Base-by-base conservation (phyloP, 2,329 filamentous ascomycete genomes). In the Fusarium torulosum region DNA sequence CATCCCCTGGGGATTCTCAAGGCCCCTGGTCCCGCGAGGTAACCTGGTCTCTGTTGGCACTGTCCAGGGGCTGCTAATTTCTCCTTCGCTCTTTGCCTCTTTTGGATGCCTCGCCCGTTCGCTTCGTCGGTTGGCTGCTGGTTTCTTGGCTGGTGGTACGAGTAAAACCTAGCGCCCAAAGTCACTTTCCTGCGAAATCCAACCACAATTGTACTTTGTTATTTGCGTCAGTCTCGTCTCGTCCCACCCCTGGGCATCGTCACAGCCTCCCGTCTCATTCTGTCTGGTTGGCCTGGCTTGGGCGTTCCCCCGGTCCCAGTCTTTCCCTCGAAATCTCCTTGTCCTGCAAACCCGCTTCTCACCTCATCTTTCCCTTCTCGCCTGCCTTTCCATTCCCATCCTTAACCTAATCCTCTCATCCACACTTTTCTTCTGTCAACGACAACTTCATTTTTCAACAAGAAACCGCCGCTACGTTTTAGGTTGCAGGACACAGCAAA, bases 321-420 rank as follows among this genome's bases (percentile, higher is more conserved):
- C 58, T 58, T 59, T 43, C 45, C 65, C 65, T 69, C 65, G 51
- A 68, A 69, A 70, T 69, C 66, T 69, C 66, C 66, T 69, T 69
- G 66, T 59, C 61, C 42, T 67, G 37, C 46, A 53, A 58, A 66
- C 61, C 53, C 65, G 52, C 62, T 65, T 56, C 66, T 68, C 66
- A 68, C 66, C 66, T 69, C 66, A 68, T 68, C 49, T 58, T 56
- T 46, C 46, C 37, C 44, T 53, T 45, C 53, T 64, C 51, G 57
- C 47, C 64, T 35, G 40, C 31, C 51, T 59, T 66, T 41, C 61
- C 49, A 58, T 58, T 35, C 41, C 51, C 55, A n/a, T 62, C 59
- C 58, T 45, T 50, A 51, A 63, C 64, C 53, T 59, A 33, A 51
- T 59, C 53, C 45, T 50, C 63, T 46, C 66, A 66, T 66, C 65